Evolutionary conservation across 495 filamentous ascomycete species (phyloP), one percentile per base, ranked within the genome.

Genomic region (Clohesyomyces aquaticus): DNA sequence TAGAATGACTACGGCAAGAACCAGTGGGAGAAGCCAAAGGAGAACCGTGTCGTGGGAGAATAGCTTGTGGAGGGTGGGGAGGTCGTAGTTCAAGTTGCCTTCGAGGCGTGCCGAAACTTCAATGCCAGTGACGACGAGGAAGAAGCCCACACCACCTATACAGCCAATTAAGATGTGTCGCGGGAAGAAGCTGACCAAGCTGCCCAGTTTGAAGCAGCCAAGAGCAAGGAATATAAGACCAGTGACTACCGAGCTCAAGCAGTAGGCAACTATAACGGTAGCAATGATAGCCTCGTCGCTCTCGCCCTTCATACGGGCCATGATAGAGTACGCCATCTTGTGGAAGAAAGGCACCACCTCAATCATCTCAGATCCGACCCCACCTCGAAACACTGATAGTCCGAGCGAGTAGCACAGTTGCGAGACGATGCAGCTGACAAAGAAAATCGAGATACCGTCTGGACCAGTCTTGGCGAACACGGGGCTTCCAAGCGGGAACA

Each of bases 301-400:
- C 35, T 93, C 86, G 67, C 88, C 84, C 4, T 92, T 91, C 47
- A 98, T 86, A 26, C 81, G 78, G 23, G 79, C 77, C 68, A 96
- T 84, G 63, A 98, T 96, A 11, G 88, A 91, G 71, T 88, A 88
- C 0, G 93, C 91, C 93, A 97, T 98, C 69, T 91, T 93, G 72
- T 97, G 93, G 72, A 96, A 96, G 76, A 96, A 98, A 2, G 93
- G 93, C 6, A 98, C 92, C 8, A 98, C 91, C 78, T 98, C 93
- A 61, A 98, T 98, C 87, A 98, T 88, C 72, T 98, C 94, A n/a
- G 93, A 97, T 22, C 94, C 94, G 68, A 98, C 86, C 6, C 89
- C 94, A 12, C 94, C 93, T 68, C 86, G 88, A 77, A 98, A 98
- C 23, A 90, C 85, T 71, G 91, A 96, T 4, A 91, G 90, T 4